Percentiles rank a stretch among this genome's conserved stretches.
Conservation (phyloP, 2,329 filamentous ascomycete species). For the Claviceps africana region DNA sequence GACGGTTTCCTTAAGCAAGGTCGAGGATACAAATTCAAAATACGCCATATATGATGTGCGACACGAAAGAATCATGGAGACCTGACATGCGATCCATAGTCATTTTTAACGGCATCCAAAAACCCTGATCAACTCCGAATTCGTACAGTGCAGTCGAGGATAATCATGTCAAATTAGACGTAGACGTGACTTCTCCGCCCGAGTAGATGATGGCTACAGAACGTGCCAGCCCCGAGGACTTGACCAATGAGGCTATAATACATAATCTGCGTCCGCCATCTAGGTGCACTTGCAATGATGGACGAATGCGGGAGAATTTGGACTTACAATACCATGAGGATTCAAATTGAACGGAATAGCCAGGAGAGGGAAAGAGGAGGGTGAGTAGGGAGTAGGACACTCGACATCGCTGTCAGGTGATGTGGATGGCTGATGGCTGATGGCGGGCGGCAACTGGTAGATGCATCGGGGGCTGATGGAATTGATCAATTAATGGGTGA, state of each 20-base stretch:
- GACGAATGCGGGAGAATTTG: not conserved
- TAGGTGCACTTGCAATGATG: not conserved
- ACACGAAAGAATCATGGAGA: not conserved
- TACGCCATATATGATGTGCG: not conserved
- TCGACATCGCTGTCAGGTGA: not conserved
- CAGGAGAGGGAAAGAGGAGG: not conserved
- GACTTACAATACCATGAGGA: not conserved
- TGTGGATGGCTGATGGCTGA: not conserved
- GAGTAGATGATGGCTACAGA: not conserved
- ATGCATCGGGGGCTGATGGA: not conserved
- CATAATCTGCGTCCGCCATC: not conserved
- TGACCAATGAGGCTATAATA: not conserved
- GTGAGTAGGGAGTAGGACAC: not conserved
- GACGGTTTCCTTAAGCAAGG: not conserved
- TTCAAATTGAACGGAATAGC: not conserved
- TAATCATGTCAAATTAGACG: not conserved
- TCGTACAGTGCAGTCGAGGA: not conserved
- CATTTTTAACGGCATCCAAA: not conserved
- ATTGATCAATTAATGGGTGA: not conserved
- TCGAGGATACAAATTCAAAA: not conserved
- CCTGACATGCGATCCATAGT: not conserved
- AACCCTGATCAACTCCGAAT: not conserved
- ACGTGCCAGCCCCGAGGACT: not conserved
- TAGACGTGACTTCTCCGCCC: too few species aligned
- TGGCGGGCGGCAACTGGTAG: not conserved